phyloP scores from a whole-genome alignment of 2,329 filamentous ascomycete genomes.

The Sclerotinia borealis region DNA sequence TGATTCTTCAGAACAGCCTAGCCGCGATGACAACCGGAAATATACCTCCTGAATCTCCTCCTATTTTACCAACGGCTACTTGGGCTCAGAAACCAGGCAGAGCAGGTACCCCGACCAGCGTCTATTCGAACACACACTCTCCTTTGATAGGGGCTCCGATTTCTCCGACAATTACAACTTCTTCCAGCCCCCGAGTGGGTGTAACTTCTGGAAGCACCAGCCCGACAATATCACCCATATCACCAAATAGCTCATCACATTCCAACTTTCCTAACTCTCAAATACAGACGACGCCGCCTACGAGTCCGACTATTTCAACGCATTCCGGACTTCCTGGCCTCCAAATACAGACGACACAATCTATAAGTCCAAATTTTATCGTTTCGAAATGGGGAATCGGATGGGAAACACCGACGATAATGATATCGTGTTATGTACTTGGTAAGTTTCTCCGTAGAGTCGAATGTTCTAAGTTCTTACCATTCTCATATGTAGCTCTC shows the following conservation, averaged over 20 bases:
- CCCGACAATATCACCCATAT: neutral
- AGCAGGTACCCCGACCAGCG: neutral
- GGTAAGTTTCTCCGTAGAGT: neutral
- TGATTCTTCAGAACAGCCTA: neutral
- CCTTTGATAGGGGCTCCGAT: neutral
- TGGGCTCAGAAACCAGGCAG: neutral
- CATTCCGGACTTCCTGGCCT: neutral
- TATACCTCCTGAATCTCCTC: neutral
- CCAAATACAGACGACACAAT: neutral
- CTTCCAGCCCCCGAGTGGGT: neutral
- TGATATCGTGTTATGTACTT: conserved; percentile 18
- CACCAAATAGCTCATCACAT: neutral
- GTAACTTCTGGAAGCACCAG: neutral
- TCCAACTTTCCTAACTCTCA: neutral
- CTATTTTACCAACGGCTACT: neutral
- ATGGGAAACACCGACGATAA: conserved; percentile 23
- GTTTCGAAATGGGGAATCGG: conserved; percentile 23
- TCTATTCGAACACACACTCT: neutral
- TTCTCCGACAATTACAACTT: neutral
- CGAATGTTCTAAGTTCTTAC: neutral
- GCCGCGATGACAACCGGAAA: neutral
- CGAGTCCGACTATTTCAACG: neutral
- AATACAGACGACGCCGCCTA: neutral
- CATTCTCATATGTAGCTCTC: conserved; percentile 15
- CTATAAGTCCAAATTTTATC: conserved; percentile 13